These are phyloP conservation scores for Kodamaea kaohsiungensis DNA, from an alignment of 805 yeast genomes.

Conservation along the genomic window DNA sequence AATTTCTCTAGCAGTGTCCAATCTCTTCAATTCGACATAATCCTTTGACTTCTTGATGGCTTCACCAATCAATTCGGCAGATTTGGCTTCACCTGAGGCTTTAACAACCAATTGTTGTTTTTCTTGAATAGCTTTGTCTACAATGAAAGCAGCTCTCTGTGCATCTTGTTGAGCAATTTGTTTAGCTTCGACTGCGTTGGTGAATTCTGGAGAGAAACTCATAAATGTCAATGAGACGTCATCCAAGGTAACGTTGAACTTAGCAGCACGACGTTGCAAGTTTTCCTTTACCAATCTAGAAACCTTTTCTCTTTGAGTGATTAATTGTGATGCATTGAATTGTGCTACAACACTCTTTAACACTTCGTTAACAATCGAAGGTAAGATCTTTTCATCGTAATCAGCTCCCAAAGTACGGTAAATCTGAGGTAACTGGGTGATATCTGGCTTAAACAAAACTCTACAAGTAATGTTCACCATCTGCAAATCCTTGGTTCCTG, in stretches of 20 bases:
- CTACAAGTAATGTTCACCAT: conserved; percentile 99
- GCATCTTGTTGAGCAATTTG: conserved; percentile 99
- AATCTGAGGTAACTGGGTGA: conserved; percentile 74
- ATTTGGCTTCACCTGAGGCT: conserved; percentile 98
- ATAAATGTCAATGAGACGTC: conserved; percentile 95
- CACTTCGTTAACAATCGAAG: conserved; percentile 97
- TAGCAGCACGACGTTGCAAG: conserved; percentile 85
- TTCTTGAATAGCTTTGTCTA: conserved; percentile 96
- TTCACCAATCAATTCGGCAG: conserved; percentile 98
- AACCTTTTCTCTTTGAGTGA: conserved; percentile 98
- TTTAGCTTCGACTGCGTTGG: conserved; percentile 96
- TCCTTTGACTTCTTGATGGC: conserved; percentile 96
- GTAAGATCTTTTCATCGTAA: conserved; percentile 95
- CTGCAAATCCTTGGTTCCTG: conserved; percentile 97
- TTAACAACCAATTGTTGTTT: conserved; percentile 95
- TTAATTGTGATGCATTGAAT: conserved; percentile 96
- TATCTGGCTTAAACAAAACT: conserved; percentile 88
- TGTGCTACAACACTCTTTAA: conserved; percentile 96
- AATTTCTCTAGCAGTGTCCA: conserved; percentile 96
- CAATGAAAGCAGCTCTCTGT: conserved; percentile 95
- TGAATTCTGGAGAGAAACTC: conserved; percentile 98
- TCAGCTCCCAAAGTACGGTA: conserved; percentile 92
- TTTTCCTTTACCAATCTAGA: conserved; percentile 89
- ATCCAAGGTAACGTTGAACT: conserved; percentile 84
- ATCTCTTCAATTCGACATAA: conserved; percentile 93